Evolutionary conservation across 1,284 basidiomycete species (phyloP).

Genomic region (Ustilago tritici): DNA sequence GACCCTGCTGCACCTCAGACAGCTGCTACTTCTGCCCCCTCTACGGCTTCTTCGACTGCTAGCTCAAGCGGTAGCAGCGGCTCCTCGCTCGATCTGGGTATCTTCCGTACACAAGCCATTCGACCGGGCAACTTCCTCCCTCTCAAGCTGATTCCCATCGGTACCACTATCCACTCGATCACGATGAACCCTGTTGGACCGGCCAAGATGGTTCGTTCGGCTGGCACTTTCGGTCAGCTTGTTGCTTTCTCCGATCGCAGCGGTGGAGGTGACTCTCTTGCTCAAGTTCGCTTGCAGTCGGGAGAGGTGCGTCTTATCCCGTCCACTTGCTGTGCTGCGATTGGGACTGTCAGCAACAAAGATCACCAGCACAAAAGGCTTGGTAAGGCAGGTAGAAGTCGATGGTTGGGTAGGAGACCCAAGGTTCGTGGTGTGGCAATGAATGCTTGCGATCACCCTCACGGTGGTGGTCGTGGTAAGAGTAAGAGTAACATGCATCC

Average conservation of each 20-base stretch:
- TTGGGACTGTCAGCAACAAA: conserved; percentile 92
- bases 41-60: conserved; percentile 13
- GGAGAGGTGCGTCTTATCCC: conserved; percentile 91
- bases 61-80: conserved; percentile 67
- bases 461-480: conserved; percentile 97
- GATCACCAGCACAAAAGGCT: conserved; percentile 86
- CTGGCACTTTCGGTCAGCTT: conserved; percentile 87
- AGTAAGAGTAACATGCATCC: conserved; percentile 83
- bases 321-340: conserved; percentile 85
- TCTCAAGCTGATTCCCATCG: conserved; percentile 88
- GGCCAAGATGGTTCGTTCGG: conserved; percentile 86
- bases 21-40: conserved; percentile 5
- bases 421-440: conserved; percentile 96
- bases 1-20: conserved; percentile 49
- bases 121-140: conserved; percentile 94
- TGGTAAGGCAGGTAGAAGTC: conserved; percentile 89
- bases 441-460: conserved; percentile 97
- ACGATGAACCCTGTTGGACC: conserved; percentile 81
- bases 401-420: conserved; percentile 90
- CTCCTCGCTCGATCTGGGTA: conserved; percentile 79
- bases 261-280: conserved; percentile 74
- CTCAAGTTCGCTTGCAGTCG: conserved; percentile 87
- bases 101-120: conserved; percentile 85
- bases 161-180: conserved; percentile 89
- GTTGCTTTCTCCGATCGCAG: conserved; percentile 59